A percentile compares a stretch with the other conserved stretches of the same genome.
phyloP scores from a whole-genome alignment of 371 early-diverging fungal genomes.

The Mucor plumbeus region DNA sequence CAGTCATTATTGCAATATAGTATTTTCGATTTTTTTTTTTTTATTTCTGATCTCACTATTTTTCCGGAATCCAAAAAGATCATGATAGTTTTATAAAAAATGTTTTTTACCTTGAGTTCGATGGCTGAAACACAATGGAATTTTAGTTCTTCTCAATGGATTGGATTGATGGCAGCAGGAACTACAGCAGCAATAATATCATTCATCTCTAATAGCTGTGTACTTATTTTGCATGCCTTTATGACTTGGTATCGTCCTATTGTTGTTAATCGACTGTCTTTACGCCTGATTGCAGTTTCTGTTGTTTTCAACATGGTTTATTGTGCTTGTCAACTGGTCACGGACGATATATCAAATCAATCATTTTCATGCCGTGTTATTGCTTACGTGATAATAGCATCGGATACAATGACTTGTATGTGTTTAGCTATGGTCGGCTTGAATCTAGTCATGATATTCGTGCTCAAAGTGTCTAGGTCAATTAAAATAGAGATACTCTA shows the following conservation, averaged over 20 bases:
- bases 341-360: conserved; percentile 13
- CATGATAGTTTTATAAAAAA: neutral
- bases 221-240: conserved; percentile 24
- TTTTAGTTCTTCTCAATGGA: conserved; percentile 5
- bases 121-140: conserved; percentile 6
- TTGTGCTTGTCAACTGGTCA: conserved; percentile 20
- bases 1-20: neutral
- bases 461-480: conserved; percentile 29
- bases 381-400: conserved; percentile 24
- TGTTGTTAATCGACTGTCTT: conserved; percentile 38
- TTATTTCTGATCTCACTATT: neutral
- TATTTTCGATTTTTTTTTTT: neutral
- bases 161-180: conserved; percentile 10
- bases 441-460: conserved; percentile 42
- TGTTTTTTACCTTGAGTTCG: neutral
- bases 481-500: conserved; percentile 38
- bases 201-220: conserved; percentile 18
- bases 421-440: conserved; percentile 43
- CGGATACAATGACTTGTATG: conserved; percentile 39
- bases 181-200: conserved; percentile 22
- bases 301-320: conserved; percentile 31
- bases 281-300: conserved; percentile 39
- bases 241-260: conserved; percentile 30
- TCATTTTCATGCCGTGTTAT: conserved; percentile 22
- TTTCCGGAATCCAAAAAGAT: neutral